Percentiles rank a stretch among this genome's conserved stretches.
These are phyloP conservation scores for Candida alai DNA, from an alignment of 805 yeast genomes.

Conservation along the genomic window DNA sequence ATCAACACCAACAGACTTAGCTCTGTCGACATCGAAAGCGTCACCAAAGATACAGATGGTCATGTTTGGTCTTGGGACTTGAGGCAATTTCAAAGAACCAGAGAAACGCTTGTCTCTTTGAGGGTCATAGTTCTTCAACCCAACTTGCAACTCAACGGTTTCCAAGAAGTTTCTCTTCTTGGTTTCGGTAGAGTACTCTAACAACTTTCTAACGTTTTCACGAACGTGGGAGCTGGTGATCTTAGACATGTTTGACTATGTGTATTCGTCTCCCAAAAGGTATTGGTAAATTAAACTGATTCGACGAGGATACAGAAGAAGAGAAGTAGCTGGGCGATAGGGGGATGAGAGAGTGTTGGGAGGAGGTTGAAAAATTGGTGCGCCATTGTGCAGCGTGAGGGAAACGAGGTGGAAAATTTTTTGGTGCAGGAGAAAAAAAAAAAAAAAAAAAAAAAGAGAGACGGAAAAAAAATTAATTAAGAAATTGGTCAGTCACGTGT, in stretches of 20 bases:
- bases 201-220: conserved; percentile 90
- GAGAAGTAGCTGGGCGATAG: no score
- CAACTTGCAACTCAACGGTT: conserved; percentile 99
- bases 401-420: no score
- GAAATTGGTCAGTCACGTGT: no score
- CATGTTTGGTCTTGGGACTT: conserved; percentile 99
- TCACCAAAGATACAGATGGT: conserved; percentile 99
- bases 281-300: conserved; percentile 45
- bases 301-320: conserved; percentile 51
- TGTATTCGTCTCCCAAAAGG: conserved; percentile 71
- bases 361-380: no score
- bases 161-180: conserved; percentile 99
- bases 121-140: conserved; percentile 99
- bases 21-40: conserved; percentile 99
- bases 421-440: no score
- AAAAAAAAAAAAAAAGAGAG: no score
- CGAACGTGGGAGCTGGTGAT: conserved; percentile 91
- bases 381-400: no score
- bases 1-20: conserved; percentile 97
- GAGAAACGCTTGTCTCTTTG: conserved; percentile 99
- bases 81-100: conserved; percentile 97
- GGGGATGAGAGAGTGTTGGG: no score
- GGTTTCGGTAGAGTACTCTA: conserved; percentile 86
- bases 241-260: conserved; percentile 65
- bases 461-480: no score